phyloP scores from a whole-genome alignment of 805 yeast genomes.

The Kluyveromyces aestuarii region DNA sequence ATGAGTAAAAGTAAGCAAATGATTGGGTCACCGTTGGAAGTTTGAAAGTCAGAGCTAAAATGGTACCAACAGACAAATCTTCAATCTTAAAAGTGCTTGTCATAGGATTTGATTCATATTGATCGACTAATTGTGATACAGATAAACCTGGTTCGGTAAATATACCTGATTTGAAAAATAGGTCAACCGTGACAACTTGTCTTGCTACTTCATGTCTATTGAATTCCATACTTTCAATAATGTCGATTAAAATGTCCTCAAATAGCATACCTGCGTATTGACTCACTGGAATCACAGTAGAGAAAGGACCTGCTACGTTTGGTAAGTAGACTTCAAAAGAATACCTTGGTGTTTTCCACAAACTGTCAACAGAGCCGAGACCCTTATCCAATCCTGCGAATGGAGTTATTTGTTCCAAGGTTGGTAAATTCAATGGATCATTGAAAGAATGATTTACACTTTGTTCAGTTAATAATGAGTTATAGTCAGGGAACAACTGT shows the following conservation, averaged over 20 bases:
- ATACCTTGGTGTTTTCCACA: constrained; percentile 60
- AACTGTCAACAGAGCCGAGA: constrained; percentile 47
- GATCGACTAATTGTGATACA: constrained; percentile 53
- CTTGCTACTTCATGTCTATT: constrained; percentile 82
- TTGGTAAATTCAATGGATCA: constrained; percentile 29
- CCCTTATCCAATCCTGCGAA: constrained; percentile 28
- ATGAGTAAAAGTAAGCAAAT: constrained; percentile 71
- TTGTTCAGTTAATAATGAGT: constrained; percentile 27
- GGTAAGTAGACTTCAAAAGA: constrained; percentile 52
- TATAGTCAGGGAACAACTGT: constrained; percentile 32
- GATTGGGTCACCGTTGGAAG: constrained; percentile 61
- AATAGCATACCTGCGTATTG: constrained; percentile 52
- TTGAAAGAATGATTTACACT: constrained; percentile 25
- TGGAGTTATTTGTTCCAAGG: constrained; percentile 27
- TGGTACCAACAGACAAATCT: constrained; percentile 77
- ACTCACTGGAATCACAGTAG: constrained; percentile 52
- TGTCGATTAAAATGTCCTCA: constrained; percentile 67
- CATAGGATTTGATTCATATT: constrained; percentile 32
- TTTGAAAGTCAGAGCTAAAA: constrained; percentile 66
- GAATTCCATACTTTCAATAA: constrained; percentile 73
- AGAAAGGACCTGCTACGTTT: constrained; percentile 42
- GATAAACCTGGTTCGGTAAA: constrained; percentile 71
- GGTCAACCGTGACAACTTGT: constrained; percentile 66
- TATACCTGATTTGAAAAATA: constrained; percentile 56
- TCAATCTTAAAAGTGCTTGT: constrained; percentile 82